These are phyloP conservation scores for Jamesozyma spencerorum DNA, from an alignment of 805 yeast species.

Conservation along the genomic window DNA sequence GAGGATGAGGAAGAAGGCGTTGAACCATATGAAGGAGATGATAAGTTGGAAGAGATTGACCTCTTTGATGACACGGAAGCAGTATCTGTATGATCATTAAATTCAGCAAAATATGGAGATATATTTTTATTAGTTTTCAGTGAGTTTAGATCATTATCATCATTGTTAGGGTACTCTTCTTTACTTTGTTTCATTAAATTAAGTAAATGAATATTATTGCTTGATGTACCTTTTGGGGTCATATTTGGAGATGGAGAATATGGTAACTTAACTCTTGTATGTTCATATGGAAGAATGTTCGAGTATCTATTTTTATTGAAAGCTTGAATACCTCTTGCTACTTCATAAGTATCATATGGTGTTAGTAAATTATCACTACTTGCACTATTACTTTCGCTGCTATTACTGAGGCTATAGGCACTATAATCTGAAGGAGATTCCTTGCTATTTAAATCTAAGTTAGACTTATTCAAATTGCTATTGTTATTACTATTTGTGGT, in stretches of 20 bases:
- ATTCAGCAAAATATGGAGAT: no score
- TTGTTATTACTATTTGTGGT: no score
- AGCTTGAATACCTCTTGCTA: slow-evolving; percentile 67
- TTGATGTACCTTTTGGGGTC: not conserved
- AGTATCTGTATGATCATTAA: not conserved
- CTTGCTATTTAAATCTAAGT: not conserved
- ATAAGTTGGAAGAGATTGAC: not conserved
- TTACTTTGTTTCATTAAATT: no score
- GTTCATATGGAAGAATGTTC: slow-evolving; percentile 79
- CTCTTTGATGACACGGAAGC: not conserved
- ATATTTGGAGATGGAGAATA: slow-evolving; percentile 22
- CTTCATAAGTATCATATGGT: slow-evolving; percentile 28
- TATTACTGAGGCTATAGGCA: not conserved
- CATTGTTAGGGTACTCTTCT: not conserved
- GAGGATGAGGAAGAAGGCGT: not conserved
- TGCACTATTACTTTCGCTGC: slow-evolving; percentile 2
- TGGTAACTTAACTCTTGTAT: slow-evolving; percentile 54
- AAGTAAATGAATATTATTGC: not conserved
- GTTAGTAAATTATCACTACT: slow-evolving; percentile 18
- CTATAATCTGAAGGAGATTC: not conserved
- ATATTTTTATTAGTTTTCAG: not conserved
- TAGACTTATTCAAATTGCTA: no score
- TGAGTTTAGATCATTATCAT: not conserved
- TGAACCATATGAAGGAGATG: not conserved
- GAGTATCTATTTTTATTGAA: slow-evolving; percentile 77